Percentiles rank a stretch among this genome's conserved stretches.
phyloP scores from a whole-genome alignment of 345 rosid species.

The Eucalyptus polybractea region DNA sequence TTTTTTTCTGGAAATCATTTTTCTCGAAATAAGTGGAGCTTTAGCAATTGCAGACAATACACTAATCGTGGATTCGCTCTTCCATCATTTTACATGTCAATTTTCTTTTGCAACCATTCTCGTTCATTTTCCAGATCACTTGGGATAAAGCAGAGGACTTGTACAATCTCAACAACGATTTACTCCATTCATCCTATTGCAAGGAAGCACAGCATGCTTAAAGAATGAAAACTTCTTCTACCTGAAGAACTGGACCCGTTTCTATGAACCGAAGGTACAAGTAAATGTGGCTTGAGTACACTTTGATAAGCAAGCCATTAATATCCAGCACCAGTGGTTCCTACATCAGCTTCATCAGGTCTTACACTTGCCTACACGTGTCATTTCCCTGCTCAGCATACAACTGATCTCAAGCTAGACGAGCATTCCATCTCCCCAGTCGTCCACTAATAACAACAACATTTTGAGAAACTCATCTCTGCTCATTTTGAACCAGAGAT shows the following conservation, averaged over 20 bases:
- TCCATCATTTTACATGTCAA: not conserved
- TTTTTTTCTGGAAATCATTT: not conserved
- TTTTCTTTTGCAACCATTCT: not conserved
- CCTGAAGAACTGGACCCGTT: not conserved
- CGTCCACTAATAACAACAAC: not conserved
- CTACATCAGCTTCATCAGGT: not conserved
- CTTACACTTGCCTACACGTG: not conserved
- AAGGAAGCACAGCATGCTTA: not conserved
- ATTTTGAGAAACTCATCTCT: not conserved
- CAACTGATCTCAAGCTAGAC: not conserved
- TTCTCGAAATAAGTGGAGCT: not conserved
- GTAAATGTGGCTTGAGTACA: not conserved
- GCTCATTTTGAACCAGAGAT: not conserved
- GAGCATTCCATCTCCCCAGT: not conserved
- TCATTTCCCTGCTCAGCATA: not conserved
- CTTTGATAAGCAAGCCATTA: not conserved
- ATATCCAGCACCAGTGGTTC: not conserved
- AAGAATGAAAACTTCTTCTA: not conserved
- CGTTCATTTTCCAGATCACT: not conserved
- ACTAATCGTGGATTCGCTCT: not conserved
- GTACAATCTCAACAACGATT: not conserved
- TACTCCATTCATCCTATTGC: not conserved
- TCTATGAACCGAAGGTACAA: not conserved
- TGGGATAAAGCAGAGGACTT: not conserved
- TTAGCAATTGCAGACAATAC: not conserved